Evolutionary conservation across 768 basidiomycete species (phyloP).

Genomic region (Boletus vinaceobasis): DNA sequence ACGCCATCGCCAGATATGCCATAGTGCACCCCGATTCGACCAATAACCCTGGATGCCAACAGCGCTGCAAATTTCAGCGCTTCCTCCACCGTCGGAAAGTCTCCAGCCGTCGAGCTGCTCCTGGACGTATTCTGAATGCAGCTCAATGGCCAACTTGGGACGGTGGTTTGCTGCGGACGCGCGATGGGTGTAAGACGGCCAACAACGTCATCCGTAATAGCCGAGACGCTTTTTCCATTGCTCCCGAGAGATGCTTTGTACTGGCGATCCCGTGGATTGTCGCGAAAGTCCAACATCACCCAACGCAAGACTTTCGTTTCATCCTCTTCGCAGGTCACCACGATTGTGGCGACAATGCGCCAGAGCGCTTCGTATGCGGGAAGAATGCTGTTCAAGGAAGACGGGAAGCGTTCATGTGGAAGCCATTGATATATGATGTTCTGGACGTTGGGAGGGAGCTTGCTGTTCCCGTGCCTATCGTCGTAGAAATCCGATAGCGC

Average conservation of each 20-base stretch:
- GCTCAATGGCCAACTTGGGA: slow-evolving; percentile 9
- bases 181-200: slow-evolving; percentile 17
- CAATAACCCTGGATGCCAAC: slow-evolving; percentile 42
- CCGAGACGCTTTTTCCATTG: slow-evolving; percentile 15
- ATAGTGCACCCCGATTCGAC: slow-evolving; percentile 30
- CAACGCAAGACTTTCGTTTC: slow-evolving; percentile 12
- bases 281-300: slow-evolving; percentile 38
- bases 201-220: slow-evolving; percentile 18
- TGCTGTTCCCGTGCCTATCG: slow-evolving; percentile 21
- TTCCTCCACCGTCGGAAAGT: slow-evolving; percentile 42
- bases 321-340: slow-evolving; percentile 31
- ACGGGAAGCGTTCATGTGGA: slow-evolving; percentile 19
- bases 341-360: slow-evolving; percentile 53
- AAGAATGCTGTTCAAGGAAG: slow-evolving; percentile 49
- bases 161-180: slow-evolving; percentile 5
- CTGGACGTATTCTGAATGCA: slow-evolving; percentile 12
- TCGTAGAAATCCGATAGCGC: slow-evolving; percentile 46
- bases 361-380: slow-evolving; percentile 63
- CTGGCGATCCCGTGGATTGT: slow-evolving; percentile 28
- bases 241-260: slow-evolving; percentile 10
- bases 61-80: slow-evolving; percentile 51
- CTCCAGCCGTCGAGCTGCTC: slow-evolving; percentile 19
- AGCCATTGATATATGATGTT: slow-evolving; percentile 40
- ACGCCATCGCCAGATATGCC: slow-evolving; percentile 21
- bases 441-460: slow-evolving; percentile 35